These are phyloP conservation scores for Kodamaea plutei DNA, from an alignment of 1,139 yeast species.

Conservation along the genomic window DNA sequence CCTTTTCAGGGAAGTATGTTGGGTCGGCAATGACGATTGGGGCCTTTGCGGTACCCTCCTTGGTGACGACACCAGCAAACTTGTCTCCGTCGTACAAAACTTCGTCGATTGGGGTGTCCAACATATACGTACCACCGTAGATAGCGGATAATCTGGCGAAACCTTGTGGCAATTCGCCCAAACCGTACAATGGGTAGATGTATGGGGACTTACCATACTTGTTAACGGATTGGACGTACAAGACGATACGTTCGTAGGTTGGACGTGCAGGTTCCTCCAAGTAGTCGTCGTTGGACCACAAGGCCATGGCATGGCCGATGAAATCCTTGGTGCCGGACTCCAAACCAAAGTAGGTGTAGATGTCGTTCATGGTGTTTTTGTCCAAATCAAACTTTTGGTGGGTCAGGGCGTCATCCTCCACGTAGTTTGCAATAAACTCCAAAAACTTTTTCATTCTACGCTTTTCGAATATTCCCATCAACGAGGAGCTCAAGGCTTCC, in stretches of 20 bases:
- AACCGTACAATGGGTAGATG: constrained; percentile 91
- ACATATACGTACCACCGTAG: constrained; percentile 98
- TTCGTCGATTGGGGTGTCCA: constrained; percentile 93
- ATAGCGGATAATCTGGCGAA: constrained; percentile 96
- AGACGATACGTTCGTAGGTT: constrained; percentile 77
- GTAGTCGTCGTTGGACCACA: constrained; percentile 92
- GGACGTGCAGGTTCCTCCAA: constrained; percentile 88
- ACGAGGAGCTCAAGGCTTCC: constrained; percentile 86
- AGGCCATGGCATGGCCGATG: constrained; percentile 98
- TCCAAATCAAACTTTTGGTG: constrained; percentile 88
- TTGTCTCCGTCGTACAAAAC: constrained; percentile 67
- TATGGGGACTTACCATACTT: constrained; percentile 96
- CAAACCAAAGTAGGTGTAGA: constrained; percentile 83
- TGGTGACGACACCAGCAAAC: constrained; percentile 83
- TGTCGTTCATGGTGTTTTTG: constrained; percentile 86
- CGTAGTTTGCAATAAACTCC: constrained; percentile 80
- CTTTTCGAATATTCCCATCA: constrained; percentile 96
- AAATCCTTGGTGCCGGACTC: constrained; percentile 94
- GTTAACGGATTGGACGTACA: constrained; percentile 88
- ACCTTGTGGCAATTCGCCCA: constrained; percentile 98
- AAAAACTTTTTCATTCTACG: constrained; percentile 90
- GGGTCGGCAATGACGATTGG: constrained; percentile 97
- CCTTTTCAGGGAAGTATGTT: constrained; percentile 92
- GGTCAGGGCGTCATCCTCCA: constrained; percentile 73
- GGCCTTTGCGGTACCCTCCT: constrained; percentile 88